Evolutionary conservation across 331 rosid species (phyloP).

Genomic region (Pyrus hybrid): DNA sequence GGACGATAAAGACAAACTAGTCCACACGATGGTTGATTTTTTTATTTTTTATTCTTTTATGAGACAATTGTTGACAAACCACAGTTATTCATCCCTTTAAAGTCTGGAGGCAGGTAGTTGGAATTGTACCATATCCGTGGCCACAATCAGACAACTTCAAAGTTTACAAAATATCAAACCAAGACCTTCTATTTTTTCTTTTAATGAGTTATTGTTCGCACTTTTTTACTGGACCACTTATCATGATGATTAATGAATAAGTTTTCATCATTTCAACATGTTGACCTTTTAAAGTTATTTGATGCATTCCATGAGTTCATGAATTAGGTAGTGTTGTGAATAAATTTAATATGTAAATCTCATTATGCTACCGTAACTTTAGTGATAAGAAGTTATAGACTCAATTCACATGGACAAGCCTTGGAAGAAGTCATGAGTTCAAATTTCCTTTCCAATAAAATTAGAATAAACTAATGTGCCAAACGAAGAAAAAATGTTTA

Average conservation of each 20-base stretch:
- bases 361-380: not conserved
- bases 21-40: not conserved
- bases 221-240: no score
- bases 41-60: no score
- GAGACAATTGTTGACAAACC: accelerated
- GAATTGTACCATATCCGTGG: no score
- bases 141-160: no score
- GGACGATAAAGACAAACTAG: not conserved
- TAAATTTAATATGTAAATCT: no score
- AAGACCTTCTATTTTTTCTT: no score
- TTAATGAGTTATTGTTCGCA: no score
- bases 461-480: no score
- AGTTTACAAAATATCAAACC: no score
- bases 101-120: no score
- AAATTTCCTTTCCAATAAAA: not conserved
- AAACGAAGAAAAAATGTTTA: no score
- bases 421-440: not conserved
- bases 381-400: not conserved
- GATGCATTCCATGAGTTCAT: not conserved
- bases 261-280: not conserved
- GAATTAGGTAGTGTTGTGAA: not conserved
- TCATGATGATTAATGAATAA: not conserved
- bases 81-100: no score
- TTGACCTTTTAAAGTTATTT: not conserved
- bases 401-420: not conserved